phyloP scores from a whole-genome alignment of 495 filamentous ascomycete species.

The Polyplosphaeria fusca region DNA sequence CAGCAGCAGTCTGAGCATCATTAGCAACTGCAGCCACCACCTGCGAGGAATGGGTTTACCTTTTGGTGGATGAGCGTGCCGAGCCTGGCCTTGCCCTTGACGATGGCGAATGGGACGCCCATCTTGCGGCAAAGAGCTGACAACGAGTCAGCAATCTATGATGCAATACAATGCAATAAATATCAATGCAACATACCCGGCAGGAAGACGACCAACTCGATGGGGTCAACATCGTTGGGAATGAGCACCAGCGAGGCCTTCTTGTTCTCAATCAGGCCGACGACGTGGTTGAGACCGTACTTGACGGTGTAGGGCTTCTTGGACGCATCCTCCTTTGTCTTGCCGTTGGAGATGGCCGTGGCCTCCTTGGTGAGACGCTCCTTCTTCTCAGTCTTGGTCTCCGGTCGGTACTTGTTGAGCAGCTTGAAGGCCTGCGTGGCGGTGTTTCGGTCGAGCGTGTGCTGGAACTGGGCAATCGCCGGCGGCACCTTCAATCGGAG shows the following conservation, averaged over 20 bases:
- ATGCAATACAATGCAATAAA: too few species aligned
- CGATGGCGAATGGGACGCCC: conserved; percentile 98
- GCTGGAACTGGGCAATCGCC: conserved; percentile 95
- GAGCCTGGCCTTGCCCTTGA: conserved; percentile 99
- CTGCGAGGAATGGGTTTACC: conserved; percentile 47
- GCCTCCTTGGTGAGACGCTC: conserved; percentile 97
- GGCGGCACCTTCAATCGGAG: conserved; percentile 98
- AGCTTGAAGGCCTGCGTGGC: conserved; percentile 97
- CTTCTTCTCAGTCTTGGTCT: conserved; percentile 99
- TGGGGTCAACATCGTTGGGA: conserved; percentile 99
- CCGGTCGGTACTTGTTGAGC: conserved; percentile 98
- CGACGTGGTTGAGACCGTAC: conserved; percentile 99
- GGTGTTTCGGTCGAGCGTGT: conserved; percentile 96
- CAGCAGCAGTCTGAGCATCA: conserved; percentile 74
- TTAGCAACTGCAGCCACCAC: conserved; percentile 5
- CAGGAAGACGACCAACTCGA: conserved; percentile 98
- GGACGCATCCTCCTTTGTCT: conserved; percentile 99
- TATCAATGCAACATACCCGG: too few species aligned
- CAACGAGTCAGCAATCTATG: too few species aligned
- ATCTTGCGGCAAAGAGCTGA: conserved; percentile 99
- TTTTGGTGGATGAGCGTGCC: conserved; percentile 99
- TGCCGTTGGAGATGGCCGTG: conserved; percentile 91
- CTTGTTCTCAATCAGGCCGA: conserved; percentile 99
- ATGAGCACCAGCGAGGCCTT: conserved; percentile 97
- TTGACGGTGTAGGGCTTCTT: conserved; percentile 99